Evolutionary conservation across 441 rosid species (phyloP).

Genomic region (Viola pubescens): DNA sequence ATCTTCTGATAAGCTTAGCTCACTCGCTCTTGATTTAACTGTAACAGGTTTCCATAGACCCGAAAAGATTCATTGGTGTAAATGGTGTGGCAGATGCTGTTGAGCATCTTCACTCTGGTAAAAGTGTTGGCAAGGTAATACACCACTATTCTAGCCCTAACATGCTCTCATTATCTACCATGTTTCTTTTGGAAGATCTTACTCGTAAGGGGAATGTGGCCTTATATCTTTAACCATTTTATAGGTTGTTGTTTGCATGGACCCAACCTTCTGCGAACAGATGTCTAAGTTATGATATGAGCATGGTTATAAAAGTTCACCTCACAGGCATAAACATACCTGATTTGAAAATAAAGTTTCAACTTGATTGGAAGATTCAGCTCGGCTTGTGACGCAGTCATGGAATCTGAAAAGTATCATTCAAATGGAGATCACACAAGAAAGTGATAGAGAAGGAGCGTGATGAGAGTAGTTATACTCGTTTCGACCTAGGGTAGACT

Average conservation of each 20-base stretch:
- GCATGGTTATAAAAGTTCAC: not conserved
- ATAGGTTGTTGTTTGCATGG: conserved; percentile 84
- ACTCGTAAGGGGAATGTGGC: not conserved
- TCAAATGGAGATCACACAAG: not conserved
- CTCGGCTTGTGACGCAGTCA: not conserved
- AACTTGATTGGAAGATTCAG: not conserved
- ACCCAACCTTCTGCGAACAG: conserved; percentile 50
- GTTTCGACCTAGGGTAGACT: too few relatives aligned
- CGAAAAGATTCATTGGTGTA: conserved; percentile 65
- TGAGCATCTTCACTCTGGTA: conserved; percentile 92
- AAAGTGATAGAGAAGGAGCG: not conserved
- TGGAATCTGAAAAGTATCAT: not conserved
- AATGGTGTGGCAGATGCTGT: conserved; percentile 78
- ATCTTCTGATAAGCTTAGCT: too few relatives aligned
- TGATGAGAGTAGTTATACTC: too few relatives aligned
- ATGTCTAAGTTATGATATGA: conserved; percentile 54
- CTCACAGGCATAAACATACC: not conserved
- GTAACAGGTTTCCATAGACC: conserved; percentile 62
- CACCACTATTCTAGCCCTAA: not conserved
- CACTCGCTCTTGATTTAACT: not conserved
- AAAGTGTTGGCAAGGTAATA: conserved; percentile 88
- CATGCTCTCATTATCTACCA: not conserved
- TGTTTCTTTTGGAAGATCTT: not conserved
- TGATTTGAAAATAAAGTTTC: not conserved
- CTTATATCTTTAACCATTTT: conserved; percentile 1